Percentiles rank a stretch among this genome's conserved stretches.
These are phyloP conservation scores for Sambucus nigra DNA, from an alignment of 129 eudicot genomes.

Conservation along the genomic window DNA sequence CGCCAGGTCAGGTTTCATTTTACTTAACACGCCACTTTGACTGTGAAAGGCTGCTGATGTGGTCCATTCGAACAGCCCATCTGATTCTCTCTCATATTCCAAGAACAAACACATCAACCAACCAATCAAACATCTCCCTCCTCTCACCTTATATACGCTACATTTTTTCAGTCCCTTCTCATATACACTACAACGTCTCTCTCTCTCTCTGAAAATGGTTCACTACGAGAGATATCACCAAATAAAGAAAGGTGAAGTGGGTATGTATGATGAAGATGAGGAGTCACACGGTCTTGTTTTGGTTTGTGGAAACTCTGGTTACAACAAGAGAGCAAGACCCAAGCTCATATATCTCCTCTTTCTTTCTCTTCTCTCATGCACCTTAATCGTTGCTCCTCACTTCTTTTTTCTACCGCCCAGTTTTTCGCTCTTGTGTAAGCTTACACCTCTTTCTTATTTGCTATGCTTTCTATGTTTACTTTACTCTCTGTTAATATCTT, in stretches of 20 bases:
- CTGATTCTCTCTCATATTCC: too few relatives aligned
- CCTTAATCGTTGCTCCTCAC: conserved; percentile 46
- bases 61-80: too few relatives aligned
- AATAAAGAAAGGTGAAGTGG: conserved; percentile 26
- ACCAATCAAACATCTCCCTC: too few relatives aligned
- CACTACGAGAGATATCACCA: conserved; percentile 33
- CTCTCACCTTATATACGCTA: not conserved
- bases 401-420: conserved; percentile 34
- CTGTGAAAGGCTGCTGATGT: too few relatives aligned
- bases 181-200: not conserved
- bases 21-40: too few relatives aligned
- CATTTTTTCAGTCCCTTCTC: too few relatives aligned
- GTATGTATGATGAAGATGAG: conserved; percentile 35
- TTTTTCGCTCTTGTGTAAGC: conserved; percentile 45
- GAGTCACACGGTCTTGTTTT: conserved; percentile 21
- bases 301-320: conserved; percentile 26
- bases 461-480: not conserved
- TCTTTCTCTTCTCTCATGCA: conserved; percentile 52
- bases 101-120: too few relatives aligned
- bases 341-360: conserved; percentile 39
- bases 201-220: conserved; percentile 23
- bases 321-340: conserved; percentile 44
- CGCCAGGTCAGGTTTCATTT: too few relatives aligned
- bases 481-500: not conserved
- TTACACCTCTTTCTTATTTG: conserved; percentile 5